Percentiles rank a stretch among this genome's conserved stretches.
Conservation (phyloP, 768 basidiomycete species). For the Hortiboletus campestris region DNA sequence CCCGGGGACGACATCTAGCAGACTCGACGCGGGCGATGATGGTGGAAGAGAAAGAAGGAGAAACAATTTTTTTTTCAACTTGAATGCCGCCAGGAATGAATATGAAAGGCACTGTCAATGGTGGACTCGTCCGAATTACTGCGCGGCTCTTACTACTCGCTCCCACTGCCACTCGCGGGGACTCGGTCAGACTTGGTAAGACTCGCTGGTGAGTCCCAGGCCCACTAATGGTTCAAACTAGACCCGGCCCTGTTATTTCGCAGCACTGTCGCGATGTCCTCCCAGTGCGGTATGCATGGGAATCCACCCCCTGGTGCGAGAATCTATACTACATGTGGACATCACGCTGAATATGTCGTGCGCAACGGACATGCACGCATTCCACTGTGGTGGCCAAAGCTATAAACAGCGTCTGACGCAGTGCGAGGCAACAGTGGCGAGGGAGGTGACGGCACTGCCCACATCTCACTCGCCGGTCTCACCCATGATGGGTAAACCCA, state of each 20-base stretch:
- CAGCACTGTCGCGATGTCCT: no score
- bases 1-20: constrained; percentile 23
- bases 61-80: constrained; percentile 10
- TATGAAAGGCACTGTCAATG: not conserved
- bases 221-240: not conserved
- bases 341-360: constrained; percentile 3
- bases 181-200: constrained; percentile 3
- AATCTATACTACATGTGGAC: constrained; percentile 12
- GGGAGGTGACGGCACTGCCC: not conserved
- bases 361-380: constrained; percentile 1
- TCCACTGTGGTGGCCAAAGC: not conserved
- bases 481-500: not conserved
- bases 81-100: not conserved
- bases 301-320: not conserved
- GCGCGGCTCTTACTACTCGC: constrained; percentile 10
- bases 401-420: constrained; percentile 6
- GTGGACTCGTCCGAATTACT: not conserved
- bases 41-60: constrained; percentile 11
- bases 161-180: constrained; percentile 1
- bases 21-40: constrained; percentile 11
- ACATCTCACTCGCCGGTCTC: not conserved
- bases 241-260: not conserved
- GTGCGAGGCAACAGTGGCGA: not conserved
- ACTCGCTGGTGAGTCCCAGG: not conserved
- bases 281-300: not conserved